A percentile compares a stretch with the other conserved stretches of the same genome.
Conservation (phyloP, 164 flowering plant species). For the Vitis vinifera region DNA sequence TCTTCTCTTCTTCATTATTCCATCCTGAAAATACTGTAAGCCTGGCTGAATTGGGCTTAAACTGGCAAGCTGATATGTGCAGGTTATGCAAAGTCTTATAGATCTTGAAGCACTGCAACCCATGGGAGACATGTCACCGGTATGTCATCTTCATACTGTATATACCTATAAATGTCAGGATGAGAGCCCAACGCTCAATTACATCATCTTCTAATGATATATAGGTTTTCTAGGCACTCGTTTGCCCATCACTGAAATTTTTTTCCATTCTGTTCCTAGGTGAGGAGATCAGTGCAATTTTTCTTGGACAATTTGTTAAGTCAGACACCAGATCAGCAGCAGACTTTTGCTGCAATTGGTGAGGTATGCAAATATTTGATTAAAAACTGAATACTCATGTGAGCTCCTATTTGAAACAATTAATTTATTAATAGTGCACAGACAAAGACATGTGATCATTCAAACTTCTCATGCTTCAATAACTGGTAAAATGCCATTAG, state of each 20-base stretch:
- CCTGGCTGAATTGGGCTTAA: not conserved
- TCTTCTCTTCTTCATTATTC: too few relatives aligned
- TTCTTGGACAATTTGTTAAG: slow-evolving; percentile 79
- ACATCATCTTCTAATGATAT: not conserved
- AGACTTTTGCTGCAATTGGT: slow-evolving; percentile 85
- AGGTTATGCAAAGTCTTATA: slow-evolving; percentile 80
- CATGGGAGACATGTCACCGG: slow-evolving; percentile 90
- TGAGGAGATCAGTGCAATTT: slow-evolving; percentile 88
- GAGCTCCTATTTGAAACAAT: not conserved
- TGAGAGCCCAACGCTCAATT: not conserved
- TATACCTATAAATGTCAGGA: not conserved
- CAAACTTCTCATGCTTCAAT: too few relatives aligned
- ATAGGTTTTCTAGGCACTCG: not conserved
- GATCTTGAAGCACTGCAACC: slow-evolving; percentile 94
- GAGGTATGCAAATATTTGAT: slow-evolving; percentile 57
- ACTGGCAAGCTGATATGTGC: slow-evolving; percentile 25
- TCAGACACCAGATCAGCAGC: slow-evolving; percentile 82
- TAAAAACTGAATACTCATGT: not conserved
- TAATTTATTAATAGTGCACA: too few relatives aligned
- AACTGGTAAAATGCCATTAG: too few relatives aligned
- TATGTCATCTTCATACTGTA: slow-evolving; percentile 25
- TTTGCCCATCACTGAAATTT: not conserved
- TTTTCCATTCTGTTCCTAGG: slow-evolving; percentile 37
- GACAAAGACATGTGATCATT: too few relatives aligned
- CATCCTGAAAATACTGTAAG: not conserved